Evolutionary conservation across 192 early-diverging fungal genomes (phyloP).

Genomic region (Nowakowskiella sp.): DNA sequence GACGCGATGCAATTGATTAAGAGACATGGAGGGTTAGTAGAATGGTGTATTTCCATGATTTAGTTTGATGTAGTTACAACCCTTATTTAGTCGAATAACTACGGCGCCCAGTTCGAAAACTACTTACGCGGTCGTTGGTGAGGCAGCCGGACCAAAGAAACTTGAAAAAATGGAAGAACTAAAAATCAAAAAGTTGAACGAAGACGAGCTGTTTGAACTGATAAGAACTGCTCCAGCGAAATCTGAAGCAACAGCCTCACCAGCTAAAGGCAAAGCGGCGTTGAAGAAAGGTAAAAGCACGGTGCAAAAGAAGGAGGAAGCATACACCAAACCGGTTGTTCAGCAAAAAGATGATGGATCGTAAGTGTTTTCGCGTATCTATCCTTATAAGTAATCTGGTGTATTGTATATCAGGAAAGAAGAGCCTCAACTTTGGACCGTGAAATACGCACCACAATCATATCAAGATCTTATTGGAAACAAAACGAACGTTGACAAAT

Average conservation of each 20-base stretch:
- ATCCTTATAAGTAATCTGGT: too few species aligned
- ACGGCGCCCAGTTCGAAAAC: slow-evolving; percentile 71
- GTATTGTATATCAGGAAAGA: too few species aligned
- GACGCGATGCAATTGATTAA: slow-evolving; percentile 76
- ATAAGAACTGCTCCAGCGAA: slow-evolving; percentile 47
- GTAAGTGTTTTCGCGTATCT: too few species aligned
- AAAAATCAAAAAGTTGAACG: slow-evolving; percentile 64
- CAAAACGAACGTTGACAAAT: slow-evolving; percentile 54
- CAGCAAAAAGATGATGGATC: too few species aligned
- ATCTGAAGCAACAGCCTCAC: slow-evolving; percentile 18
- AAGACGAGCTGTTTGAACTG: slow-evolving; percentile 77
- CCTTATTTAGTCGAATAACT: slow-evolving; percentile 60
- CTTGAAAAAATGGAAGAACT: slow-evolving; percentile 64
- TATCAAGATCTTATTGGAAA: slow-evolving; percentile 85
- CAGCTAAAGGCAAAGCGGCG: slow-evolving; percentile 10
- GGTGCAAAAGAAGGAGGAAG: slow-evolving; percentile 14
- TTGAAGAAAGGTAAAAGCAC: not conserved
- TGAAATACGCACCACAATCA: slow-evolving; percentile 81
- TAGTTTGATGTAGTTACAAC: not conserved
- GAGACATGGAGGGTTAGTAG: slow-evolving; percentile 68
- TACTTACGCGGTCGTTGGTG: slow-evolving; percentile 75
- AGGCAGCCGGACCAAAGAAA: slow-evolving; percentile 81
- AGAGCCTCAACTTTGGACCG: slow-evolving; percentile 94
- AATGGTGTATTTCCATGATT: not conserved
- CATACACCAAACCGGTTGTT: slow-evolving; percentile 5